phyloP scores from a whole-genome alignment of 495 filamentous ascomycete species.

The Clavariopsis aquatica region DNA sequence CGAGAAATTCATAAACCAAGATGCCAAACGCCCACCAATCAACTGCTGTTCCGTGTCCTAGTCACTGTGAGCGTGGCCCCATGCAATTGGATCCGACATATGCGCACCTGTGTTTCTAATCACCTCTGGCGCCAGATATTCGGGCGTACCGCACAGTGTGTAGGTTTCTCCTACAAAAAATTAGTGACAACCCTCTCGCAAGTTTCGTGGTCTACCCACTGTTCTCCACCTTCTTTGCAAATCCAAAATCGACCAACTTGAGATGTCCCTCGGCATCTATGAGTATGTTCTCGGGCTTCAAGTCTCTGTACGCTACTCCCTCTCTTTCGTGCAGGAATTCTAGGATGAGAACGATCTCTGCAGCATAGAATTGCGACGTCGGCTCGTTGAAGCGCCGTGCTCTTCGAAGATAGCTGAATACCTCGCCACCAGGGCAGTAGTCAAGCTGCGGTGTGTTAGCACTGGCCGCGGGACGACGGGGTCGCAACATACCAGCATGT shows the following conservation, averaged over 20 bases:
- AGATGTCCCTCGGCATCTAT: constrained; percentile 91
- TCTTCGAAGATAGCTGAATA: constrained; percentile 89
- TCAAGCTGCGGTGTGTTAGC: constrained; percentile 59
- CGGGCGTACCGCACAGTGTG: constrained; percentile 93
- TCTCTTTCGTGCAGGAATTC: constrained; percentile 87
- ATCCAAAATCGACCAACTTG: constrained; percentile 97
- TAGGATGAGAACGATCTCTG: constrained; percentile 89
- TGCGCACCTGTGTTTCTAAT: constrained; percentile 75
- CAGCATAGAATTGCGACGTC: constrained; percentile 88
- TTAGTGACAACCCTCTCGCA: not conserved
- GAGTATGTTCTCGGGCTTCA: constrained; percentile 96
- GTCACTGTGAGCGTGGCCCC: constrained; percentile 2
- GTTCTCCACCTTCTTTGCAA: constrained; percentile 78
- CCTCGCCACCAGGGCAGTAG: constrained; percentile 91
- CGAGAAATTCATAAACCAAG: constrained; percentile 92
- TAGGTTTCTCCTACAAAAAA: constrained; percentile 72
- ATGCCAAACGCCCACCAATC: constrained; percentile 99
- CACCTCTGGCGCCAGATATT: constrained; percentile 95
- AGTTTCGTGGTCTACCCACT: constrained; percentile 45
- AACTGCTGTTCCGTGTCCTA: constrained; percentile 89
- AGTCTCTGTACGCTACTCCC: constrained; percentile 88
- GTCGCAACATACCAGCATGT: constrained; percentile 72
- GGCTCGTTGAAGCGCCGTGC: constrained; percentile 82
- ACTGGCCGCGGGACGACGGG: not conserved
- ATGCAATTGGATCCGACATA: not conserved